phyloP scores from a whole-genome alignment of 108 stramenopile genomes.

The Skeletonema costatum region DNA sequence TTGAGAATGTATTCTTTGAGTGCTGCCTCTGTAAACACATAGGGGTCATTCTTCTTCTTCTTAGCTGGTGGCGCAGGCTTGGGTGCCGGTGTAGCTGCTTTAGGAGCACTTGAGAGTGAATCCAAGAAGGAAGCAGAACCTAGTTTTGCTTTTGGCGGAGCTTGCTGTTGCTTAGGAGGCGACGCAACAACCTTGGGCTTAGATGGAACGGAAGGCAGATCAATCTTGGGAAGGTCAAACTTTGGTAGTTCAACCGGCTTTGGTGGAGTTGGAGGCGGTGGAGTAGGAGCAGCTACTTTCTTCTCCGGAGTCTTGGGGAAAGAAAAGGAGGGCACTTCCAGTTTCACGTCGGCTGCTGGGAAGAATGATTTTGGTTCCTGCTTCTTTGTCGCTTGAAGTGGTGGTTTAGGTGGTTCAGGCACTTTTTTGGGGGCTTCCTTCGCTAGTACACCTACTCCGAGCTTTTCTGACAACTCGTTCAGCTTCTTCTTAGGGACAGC shows the following conservation, averaged over 20 bases:
- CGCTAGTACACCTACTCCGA: slow-evolving; percentile 33
- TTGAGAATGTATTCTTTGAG: slow-evolving; percentile 49
- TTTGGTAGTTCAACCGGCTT: slow-evolving; percentile 52
- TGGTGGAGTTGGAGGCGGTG: slow-evolving; percentile 23
- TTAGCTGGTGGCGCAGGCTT: slow-evolving; percentile 6
- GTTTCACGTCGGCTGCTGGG: slow-evolving; percentile 40
- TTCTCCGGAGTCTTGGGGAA: slow-evolving; percentile 32
- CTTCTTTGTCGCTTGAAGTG: slow-evolving; percentile 22
- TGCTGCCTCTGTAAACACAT: slow-evolving; percentile 43
- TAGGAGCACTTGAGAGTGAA: slow-evolving; percentile 8
- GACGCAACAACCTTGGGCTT: slow-evolving; percentile 6
- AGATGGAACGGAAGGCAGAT: slow-evolving; percentile 10
- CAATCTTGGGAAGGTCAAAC: slow-evolving; percentile 50
- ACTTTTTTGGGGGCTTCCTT: slow-evolving; percentile 19
- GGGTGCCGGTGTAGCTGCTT: neutral
- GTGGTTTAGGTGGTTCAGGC: slow-evolving; percentile 44
- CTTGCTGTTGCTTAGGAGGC: slow-evolving; percentile 19
- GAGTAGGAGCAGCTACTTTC: slow-evolving; percentile 16
- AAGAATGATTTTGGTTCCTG: slow-evolving; percentile 19
- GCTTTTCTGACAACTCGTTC: slow-evolving; percentile 45
- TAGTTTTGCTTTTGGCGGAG: slow-evolving; percentile 1
- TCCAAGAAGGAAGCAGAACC: neutral
- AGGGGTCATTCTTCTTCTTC: slow-evolving; percentile 41
- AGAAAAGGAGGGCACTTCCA: slow-evolving; percentile 21
- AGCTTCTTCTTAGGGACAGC: slow-evolving; percentile 68